These are phyloP conservation scores for Helianthus tuberosus DNA, from an alignment of 129 eudicot species.

Conservation along the genomic window DNA sequence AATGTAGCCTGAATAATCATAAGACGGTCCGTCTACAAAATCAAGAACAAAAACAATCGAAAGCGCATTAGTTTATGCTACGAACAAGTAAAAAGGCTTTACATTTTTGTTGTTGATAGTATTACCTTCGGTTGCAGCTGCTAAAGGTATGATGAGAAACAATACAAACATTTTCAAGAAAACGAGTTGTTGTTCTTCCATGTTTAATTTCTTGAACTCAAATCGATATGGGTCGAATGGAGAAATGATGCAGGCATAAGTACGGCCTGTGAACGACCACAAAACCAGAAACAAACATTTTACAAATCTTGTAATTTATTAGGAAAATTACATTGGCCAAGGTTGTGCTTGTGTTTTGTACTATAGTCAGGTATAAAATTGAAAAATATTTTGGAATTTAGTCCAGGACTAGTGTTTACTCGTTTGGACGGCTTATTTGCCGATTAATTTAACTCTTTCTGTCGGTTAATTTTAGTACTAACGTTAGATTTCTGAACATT, in stretches of 20 bases:
- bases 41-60: conserved; percentile 2
- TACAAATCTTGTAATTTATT: conserved; percentile 7
- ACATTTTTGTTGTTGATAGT: neutral
- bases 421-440: conserved; percentile 28
- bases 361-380: neutral
- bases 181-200: conserved; percentile 20
- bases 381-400: conserved; percentile 22
- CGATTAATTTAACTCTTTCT: conserved; percentile 8
- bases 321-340: conserved; percentile 20
- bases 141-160: neutral
- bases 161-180: conserved; percentile 11
- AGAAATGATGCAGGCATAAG: conserved; percentile 1
- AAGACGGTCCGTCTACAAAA: conserved; percentile 41
- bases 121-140: conserved; percentile 19
- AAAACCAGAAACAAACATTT: conserved; percentile 22
- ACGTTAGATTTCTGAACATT: conserved; percentile 28
- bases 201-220: neutral
- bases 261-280: conserved; percentile 15
- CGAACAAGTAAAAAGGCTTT: neutral
- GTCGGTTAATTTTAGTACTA: conserved; percentile 11
- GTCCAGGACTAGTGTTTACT: conserved; percentile 16
- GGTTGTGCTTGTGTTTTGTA: conserved; percentile 34
- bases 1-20: conserved; percentile 59
- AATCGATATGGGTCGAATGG: neutral
- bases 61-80: neutral